Conservation (phyloP, 2,329 filamentous ascomycete genomes). For the Calonectria fujianensis region DNA sequence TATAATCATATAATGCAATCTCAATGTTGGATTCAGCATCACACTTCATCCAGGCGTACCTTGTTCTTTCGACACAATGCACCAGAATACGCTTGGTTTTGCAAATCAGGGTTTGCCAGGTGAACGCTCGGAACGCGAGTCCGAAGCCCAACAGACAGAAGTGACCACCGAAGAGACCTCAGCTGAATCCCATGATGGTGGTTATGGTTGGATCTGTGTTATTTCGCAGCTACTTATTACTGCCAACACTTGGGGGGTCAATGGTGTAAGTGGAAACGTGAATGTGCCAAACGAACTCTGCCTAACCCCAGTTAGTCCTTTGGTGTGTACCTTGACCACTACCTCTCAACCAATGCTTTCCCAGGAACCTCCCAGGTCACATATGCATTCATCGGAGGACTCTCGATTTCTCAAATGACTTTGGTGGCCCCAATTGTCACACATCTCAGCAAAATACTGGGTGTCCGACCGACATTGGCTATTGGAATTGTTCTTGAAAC, state of each 20-base stretch:
- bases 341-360: conserved; percentile 16
- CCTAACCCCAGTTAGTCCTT: neutral
- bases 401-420: neutral
- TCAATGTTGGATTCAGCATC: too few species aligned
- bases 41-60: too few species aligned
- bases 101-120: neutral
- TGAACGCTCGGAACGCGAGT: neutral
- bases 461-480: conserved; percentile 63
- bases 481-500: conserved; percentile 72
- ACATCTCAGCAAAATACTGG: conserved; percentile 42
- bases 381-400: neutral
- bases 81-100: neutral
- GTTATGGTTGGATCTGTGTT: conserved; percentile 24
- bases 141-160: neutral
- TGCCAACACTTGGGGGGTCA: conserved; percentile 11
- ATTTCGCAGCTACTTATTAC: neutral
- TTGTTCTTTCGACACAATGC: neutral
- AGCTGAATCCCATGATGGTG: neutral
- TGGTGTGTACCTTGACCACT: conserved; percentile 12
- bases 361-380: neutral
- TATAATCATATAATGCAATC: too few species aligned
- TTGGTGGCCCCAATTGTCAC: neutral
- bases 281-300: neutral
- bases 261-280: neutral
- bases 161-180: neutral